A percentile compares a stretch with the other conserved stretches of the same genome.
Evolutionary conservation across 805 yeast species (phyloP).

Genomic region (Saturnispora gosingensis): DNA sequence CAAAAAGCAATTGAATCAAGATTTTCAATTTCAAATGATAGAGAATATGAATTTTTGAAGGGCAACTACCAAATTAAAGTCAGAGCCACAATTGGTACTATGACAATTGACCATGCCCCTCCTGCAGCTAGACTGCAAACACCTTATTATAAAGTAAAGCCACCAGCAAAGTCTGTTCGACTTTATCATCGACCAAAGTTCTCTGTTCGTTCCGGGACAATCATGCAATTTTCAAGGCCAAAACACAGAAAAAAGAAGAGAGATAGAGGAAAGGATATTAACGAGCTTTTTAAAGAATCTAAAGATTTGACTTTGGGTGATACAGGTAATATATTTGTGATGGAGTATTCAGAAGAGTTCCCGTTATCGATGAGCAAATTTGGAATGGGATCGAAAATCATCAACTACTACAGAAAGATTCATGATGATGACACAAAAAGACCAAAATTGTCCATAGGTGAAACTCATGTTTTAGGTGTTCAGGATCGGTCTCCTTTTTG

Average conservation of each 20-base stretch:
- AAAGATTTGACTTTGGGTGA: conserved; percentile 80
- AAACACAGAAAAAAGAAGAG: conserved; percentile 78
- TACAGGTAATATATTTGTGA: conserved; percentile 60
- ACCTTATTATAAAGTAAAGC: conserved; percentile 78
- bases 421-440: conserved; percentile 72
- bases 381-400: conserved; percentile 93
- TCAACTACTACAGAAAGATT: conserved; percentile 85
- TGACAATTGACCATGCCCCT: conserved; percentile 82
- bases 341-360: conserved; percentile 86
- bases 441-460: conserved; percentile 85
- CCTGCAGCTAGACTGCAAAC: conserved; percentile 83
- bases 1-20: conserved; percentile 48
- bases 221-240: conserved; percentile 64
- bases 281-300: conserved; percentile 62
- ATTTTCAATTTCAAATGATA: conserved; percentile 83
- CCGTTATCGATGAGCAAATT: conserved; percentile 78
- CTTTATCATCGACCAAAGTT: conserved; percentile 75
- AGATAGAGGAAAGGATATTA: conserved; percentile 75
- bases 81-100: conserved; percentile 84
- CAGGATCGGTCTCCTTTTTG: conserved; percentile 96
- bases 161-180: conserved; percentile 59
- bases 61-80: conserved; percentile 86
- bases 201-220: conserved; percentile 66
- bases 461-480: conserved; percentile 90
- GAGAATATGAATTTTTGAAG: conserved; percentile 70